These are phyloP conservation scores for Fusarium stilboides DNA, from an alignment of 2,329 filamentous ascomycete species.

Conservation along the genomic window DNA sequence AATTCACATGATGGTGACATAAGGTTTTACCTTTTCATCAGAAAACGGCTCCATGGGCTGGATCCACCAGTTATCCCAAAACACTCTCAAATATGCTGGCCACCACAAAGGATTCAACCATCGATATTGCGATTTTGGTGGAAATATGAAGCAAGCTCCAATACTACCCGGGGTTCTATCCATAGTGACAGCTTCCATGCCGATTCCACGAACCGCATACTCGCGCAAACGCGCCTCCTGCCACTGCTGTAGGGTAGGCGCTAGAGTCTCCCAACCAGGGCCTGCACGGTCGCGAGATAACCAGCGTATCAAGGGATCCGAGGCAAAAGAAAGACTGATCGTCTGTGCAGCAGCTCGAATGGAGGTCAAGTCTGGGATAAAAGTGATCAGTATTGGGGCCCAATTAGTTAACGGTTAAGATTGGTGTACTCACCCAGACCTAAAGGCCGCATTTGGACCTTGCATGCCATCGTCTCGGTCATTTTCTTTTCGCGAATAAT, in stretches of 20 bases:
- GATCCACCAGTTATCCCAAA: neutral
- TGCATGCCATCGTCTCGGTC: neutral
- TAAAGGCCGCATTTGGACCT: neutral
- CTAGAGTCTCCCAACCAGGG: neutral
- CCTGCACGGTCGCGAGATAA: neutral
- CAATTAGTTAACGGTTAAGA: fast-evolving
- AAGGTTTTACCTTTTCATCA: neutral
- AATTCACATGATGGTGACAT: too few relatives aligned
- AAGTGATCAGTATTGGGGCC: neutral
- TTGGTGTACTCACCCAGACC: neutral
- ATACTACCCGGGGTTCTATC: neutral
- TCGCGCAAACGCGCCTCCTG: neutral
- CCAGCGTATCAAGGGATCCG: constrained; percentile 5
- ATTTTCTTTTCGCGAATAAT: too few relatives aligned
- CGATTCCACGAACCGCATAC: neutral
- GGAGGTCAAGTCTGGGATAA: neutral
- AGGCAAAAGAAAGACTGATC: neutral
- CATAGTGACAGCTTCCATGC: neutral
- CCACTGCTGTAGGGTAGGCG: constrained; percentile 1
- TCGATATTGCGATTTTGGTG: neutral
- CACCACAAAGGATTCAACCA: neutral
- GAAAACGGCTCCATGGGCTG: neutral
- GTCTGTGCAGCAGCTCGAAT: neutral
- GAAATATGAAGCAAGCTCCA: neutral
- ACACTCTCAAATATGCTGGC: neutral